Percentiles rank a stretch among this genome's conserved stretches.
Evolutionary conservation across 2,329 filamentous ascomycete species (phyloP).

Genomic region (Diaporthe vaccinii): DNA sequence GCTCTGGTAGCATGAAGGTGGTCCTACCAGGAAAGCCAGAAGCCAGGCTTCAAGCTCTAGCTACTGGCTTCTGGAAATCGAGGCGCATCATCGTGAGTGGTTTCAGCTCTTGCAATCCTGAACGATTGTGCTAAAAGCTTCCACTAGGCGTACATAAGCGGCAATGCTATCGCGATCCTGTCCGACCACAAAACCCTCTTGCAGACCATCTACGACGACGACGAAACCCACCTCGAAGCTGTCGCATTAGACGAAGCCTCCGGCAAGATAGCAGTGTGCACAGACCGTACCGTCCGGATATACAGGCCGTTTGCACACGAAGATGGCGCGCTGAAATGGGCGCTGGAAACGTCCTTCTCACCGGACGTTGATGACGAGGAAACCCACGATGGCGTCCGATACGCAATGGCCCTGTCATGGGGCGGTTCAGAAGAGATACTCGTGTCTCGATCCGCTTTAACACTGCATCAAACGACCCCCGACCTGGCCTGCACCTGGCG

Average conservation of each 20-base stretch:
- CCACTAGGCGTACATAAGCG: constrained; percentile 87
- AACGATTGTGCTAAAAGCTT: not conserved
- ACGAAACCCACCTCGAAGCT: constrained; percentile 76
- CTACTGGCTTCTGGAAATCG: constrained; percentile 60
- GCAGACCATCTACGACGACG: constrained; percentile 92
- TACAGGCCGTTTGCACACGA: constrained; percentile 81
- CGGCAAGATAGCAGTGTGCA: constrained; percentile 87
- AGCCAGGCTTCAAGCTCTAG: constrained; percentile 61
- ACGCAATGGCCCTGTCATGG: constrained; percentile 79
- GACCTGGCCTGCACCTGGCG: constrained; percentile 77
- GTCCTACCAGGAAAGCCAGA: constrained; percentile 64
- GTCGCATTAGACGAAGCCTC: constrained; percentile 85
- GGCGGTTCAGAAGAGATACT: constrained; percentile 88
- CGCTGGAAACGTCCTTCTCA: constrained; percentile 72
- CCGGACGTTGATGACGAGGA: constrained; percentile 47
- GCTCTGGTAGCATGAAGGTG: constrained; percentile 57
- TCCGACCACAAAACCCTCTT: constrained; percentile 79
- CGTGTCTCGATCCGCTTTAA: constrained; percentile 77
- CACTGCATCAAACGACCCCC: constrained; percentile 72
- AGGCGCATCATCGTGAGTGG: constrained; percentile 52
- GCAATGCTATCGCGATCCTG: constrained; percentile 88
- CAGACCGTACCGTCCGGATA: constrained; percentile 75
- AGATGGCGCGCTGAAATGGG: constrained; percentile 80
- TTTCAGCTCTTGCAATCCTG: constrained; percentile 30
- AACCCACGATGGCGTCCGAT: constrained; percentile 51